Base-by-base conservation (phyloP, 495 filamentous ascomycete genomes). In the Penicillium herquei region DNA sequence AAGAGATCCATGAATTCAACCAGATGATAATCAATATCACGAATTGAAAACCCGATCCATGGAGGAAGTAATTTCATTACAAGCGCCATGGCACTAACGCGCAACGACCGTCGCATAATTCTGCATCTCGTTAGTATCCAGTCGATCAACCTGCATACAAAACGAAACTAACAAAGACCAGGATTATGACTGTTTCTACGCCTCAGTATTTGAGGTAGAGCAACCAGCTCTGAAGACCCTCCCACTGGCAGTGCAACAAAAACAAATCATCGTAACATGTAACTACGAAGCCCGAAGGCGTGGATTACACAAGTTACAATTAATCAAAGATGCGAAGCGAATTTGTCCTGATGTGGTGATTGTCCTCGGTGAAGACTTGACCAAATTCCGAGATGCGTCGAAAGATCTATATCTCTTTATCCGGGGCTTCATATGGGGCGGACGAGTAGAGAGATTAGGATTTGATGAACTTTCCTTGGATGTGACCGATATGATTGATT, bases 181-280 rank as follows among this genome's bases (percentile, higher is more conserved):
- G 88, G 89, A 92, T 72, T 89, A 94, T 75, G 90, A 96, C 74
- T 95, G 90, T 69, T 96, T 96, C 77, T 98, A 98, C 67, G 91
- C 91, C 33, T 87, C 89, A 40, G 92, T 93, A 33, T 86, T 93
- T 57, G 92, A 96, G 70, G 85, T 85, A 52, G 84, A 88, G 59
- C 85, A 88, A 59, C 90, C 92, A 1, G 70, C 78, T 0, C 76
- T 96, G 56, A 91, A 84, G 57, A 73, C 81, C 1, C 70, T 87
- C 39, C 91, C 91, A 8, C 72, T 96, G 42, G 87, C 84, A 43
- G 84, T 90, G 35, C 85, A 89, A 66, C 87, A 90, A 73, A 96
- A 96, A 73, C 87, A 90, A 62, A 96, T 96, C 42, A 82, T 96
- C 26, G 92, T 92, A 41, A 98, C 93, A 5, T 96, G 91, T 79